Evolutionary conservation across 2,329 filamentous ascomycete genomes (phyloP), one percentile per base, ranked within the genome.

Genomic region (Fusarium drepaniforme): DNA sequence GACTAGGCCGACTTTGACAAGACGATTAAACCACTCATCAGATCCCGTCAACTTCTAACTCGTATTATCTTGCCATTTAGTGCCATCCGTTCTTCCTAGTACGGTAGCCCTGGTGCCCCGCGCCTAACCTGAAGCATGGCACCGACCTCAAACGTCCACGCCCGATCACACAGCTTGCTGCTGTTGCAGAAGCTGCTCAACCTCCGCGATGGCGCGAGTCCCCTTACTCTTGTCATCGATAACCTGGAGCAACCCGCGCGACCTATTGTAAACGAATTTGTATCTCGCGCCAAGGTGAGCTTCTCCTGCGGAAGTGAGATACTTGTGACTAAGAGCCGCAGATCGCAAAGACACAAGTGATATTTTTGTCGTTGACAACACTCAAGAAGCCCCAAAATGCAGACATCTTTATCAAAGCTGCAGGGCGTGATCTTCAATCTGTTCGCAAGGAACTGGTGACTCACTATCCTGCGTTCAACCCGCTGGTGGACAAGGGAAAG

Each of bases 151-250:
- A 84, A 89, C 53, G 85, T 89, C 57, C 94, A 97, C 80, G 89
- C 93, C 35, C 90, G 94, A 74, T 96, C 94, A 23, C 95, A 98
- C 83, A 96, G 95, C 81, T 85, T 97, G 25, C 90, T 97, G 4
- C 87, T 97, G 3, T 91, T 98, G 66, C 94, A 95, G 73, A 96
- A 95, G 80, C 86, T 98, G 3, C 87, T 98, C 73, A 94, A 92
- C 80, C 86, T 94, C 66, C 90, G 94, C 72, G 93, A 97, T 82
- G 91, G 91, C 67, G 91, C 93, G 16, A 97, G 95, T 59, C 96
- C 96, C 4, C 91, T 98, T 79, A 98, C 96, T 0, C 86, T 98
- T 30, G 84, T 98, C 4, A 87, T 98, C 67, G 96, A 98, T 83
- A 94, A 89, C 38, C 87, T 98, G 35, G 95, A 97, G 84, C 95